Conservation (phyloP, 192 early-diverging fungal species). For the Coemansia interrupta region DNA sequence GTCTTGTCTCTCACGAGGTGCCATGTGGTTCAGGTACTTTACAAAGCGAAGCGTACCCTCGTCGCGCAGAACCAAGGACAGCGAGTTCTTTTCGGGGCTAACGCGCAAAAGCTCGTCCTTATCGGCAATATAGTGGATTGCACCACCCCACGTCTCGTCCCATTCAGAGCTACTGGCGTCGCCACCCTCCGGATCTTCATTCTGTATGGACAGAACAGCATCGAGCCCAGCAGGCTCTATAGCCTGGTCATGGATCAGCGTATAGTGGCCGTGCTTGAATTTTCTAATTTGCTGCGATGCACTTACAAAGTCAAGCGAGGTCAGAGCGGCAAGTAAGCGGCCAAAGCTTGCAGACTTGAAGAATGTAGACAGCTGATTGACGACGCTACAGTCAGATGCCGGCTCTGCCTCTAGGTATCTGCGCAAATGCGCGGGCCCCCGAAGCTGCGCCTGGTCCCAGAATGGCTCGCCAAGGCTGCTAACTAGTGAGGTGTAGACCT, state of each 20-base stretch:
- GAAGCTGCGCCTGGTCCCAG: conserved; percentile 31
- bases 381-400: not conserved
- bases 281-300: conserved; percentile 39
- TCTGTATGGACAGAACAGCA: conserved; percentile 34
- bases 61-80: conserved; percentile 57
- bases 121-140: conserved; percentile 60
- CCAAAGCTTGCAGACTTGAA: conserved; percentile 29
- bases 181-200: conserved; percentile 11
- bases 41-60: conserved; percentile 59
- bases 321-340: conserved; percentile 14
- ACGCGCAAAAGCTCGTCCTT: conserved; percentile 51
- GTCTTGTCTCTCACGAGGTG: conserved; percentile 33
- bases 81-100: conserved; percentile 54
- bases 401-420: conserved; percentile 29
- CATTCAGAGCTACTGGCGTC: conserved; percentile 17
- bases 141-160: conserved; percentile 57
- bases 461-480: conserved; percentile 10
- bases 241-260: conserved; percentile 59
- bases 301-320: conserved; percentile 16
- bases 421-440: conserved; percentile 53
- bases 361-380: conserved; percentile 9
- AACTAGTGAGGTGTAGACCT: conserved; percentile 6
- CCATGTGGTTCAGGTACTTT: conserved; percentile 54
- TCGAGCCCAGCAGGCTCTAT: conserved; percentile 56
- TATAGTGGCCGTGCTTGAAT: conserved; percentile 60